A percentile compares a stretch with the other conserved stretches of the same genome.
phyloP scores from a whole-genome alignment of 2,329 filamentous ascomycete genomes.

The Fusarium robinianum region DNA sequence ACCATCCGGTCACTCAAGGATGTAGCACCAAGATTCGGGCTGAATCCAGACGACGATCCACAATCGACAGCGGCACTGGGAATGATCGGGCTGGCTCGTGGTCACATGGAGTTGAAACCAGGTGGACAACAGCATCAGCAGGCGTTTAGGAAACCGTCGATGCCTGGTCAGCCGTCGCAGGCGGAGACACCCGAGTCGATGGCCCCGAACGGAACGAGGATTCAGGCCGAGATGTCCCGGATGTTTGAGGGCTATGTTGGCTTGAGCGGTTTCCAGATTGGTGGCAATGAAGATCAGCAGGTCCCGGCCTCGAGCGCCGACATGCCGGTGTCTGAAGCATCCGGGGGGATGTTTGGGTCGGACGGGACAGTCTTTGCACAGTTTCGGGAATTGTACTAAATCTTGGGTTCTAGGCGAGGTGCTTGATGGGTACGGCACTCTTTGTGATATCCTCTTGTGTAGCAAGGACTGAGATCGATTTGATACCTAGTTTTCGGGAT shows the following conservation, averaged over 20 bases:
- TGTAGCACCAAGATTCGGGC: conserved; percentile 70
- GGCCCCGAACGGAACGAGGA: conserved; percentile 52
- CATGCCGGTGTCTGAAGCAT: conserved; percentile 30
- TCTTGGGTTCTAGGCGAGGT: background rate
- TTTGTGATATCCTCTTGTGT: conserved; percentile 14
- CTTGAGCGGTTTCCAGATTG: conserved; percentile 42
- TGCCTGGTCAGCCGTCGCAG: conserved; percentile 34
- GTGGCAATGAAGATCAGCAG: conserved; percentile 36
- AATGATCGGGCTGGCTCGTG: conserved; percentile 58
- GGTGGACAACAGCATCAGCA: no score
- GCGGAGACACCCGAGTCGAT: conserved; percentile 28
- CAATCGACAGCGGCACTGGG: conserved; percentile 58
- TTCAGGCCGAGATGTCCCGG: conserved; percentile 59
- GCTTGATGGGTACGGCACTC: background rate
- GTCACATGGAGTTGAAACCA: conserved; percentile 45
- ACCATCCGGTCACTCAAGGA: conserved; percentile 73
- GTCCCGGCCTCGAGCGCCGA: conserved; percentile 30
- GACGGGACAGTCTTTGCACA: conserved; percentile 45
- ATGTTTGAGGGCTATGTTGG: conserved; percentile 49
- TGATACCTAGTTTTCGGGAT: no score
- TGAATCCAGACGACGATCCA: conserved; percentile 54
- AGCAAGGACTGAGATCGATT: no score
- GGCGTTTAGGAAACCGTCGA: conserved; percentile 38
- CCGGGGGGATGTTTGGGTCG: conserved; percentile 29
- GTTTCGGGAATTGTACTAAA: conserved; percentile 45